Evolutionary conservation across 1,284 basidiomycete genomes (phyloP).

Genomic region (Meira miltonrushii): DNA sequence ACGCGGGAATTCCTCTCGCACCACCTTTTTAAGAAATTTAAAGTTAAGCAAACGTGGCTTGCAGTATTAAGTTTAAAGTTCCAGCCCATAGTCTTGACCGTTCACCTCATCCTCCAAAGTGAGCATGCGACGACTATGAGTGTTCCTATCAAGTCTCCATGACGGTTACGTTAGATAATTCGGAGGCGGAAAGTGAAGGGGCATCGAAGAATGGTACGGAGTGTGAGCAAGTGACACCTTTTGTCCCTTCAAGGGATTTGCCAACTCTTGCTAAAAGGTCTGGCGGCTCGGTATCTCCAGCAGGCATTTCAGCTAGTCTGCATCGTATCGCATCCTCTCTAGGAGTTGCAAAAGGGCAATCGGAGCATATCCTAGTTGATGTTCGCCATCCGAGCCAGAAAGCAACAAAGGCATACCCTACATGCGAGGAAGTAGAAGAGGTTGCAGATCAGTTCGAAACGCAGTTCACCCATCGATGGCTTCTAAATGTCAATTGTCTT

Average conservation of each 20-base stretch:
- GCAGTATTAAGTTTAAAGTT: too few species aligned
- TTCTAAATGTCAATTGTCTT: neutral
- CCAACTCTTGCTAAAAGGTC: neutral
- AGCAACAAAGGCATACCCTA: neutral
- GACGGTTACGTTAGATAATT: too few species aligned
- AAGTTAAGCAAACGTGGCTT: too few species aligned
- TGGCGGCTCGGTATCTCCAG: neutral
- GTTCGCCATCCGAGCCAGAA: neutral
- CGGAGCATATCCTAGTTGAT: neutral
- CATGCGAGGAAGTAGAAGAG: neutral
- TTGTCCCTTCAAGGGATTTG: conserved; percentile 2
- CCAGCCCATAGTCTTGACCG: too few species aligned
- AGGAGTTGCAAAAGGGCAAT: neutral
- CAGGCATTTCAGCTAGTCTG: neutral
- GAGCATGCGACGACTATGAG: too few species aligned
- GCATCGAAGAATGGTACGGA: too few species aligned
- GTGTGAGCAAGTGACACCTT: conserved; percentile 16
- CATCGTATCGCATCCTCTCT: neutral
- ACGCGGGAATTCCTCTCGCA: too few species aligned
- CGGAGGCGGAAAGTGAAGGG: too few species aligned
- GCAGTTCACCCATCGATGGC: neutral
- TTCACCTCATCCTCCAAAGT: too few species aligned
- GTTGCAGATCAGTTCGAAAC: neutral
- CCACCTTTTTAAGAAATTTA: too few species aligned
- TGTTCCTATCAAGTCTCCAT: too few species aligned